Evolutionary conservation across 441 rosid genomes (phyloP), one percentile per base, ranked within the genome.

Genomic region (Rhodomyrtus psidioides): DNA sequence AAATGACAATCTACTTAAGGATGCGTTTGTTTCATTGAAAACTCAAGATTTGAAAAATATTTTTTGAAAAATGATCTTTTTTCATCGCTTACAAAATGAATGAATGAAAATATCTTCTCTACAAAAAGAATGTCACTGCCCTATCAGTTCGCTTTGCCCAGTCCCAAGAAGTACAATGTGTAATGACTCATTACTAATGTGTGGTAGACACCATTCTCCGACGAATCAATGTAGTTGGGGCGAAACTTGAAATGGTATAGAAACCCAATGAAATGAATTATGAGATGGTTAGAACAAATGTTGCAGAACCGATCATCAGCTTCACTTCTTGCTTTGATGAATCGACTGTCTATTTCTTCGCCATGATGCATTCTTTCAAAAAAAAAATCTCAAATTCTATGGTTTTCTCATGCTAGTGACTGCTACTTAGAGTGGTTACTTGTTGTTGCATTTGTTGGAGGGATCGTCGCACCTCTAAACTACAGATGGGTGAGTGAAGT

Each of bases 401-500:
- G 42, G 13, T 44, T 75, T 28, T 60, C 74, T 83, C 74, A 39
- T 60, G 88, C 49, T 91, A 95, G 98, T 87, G 97, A 94, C 83
- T 86, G 87, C 86, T 92, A 95, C 83, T 89, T 95, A 92, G 93
- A 91, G 92, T 94, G 96, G 96, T 83, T 95, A 85, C 88, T 93
- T 51, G 97, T 96, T 7, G 92, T 95, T 86, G 93, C 98, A 55
- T 95, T 89, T 83, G 89, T 92, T 58, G 98, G 98, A 87, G 96
- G 96, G 85, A 86, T 95, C 84, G 90, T 89, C 84, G 97, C 98
- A 88, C 97, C 98, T 87, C 89, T 93, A 87, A 92, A 97, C 88
- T 94, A 97, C 90, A 90, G 96, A 93, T 95, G 98, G 98, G 98
- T 95, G 53, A 90, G 98, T 88, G 12, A n/a, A n/a, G n/a, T n/a